Evolutionary conservation across 108 stramenopile genomes (phyloP), one percentile per base, ranked within the genome.

Genomic region (Skeletonema grethae): DNA sequence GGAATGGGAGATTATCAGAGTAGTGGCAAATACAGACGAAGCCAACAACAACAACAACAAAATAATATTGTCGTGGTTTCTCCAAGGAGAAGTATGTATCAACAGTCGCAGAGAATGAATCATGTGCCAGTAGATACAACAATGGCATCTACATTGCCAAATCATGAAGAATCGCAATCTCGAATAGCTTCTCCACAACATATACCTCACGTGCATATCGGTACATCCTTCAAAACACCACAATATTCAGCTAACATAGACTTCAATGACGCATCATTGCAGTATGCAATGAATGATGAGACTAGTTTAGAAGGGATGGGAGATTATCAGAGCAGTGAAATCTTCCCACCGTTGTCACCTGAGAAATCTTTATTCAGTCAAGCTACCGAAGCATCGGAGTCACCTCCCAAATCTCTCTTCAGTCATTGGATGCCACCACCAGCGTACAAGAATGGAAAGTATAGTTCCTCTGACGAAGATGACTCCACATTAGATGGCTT

Each of bases 331-430:
- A 28, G 25, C 25, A 48, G 46, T 48, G 46, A 48, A 48, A 18
- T 48, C 0, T 48, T 48, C 6, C 46, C 46, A 4, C 46, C 46
- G 13, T 48, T 48, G 13, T 48, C 46, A 20, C 46, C 46, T 18
- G 46, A 48, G 5, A 48, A 48, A 20, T 48, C 46, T 48, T 48
- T 48, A 16, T 48, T 48, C 16, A 48, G 46, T 48, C 46, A 48
- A 20, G 46, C 18, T 6, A 18, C 46, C 18, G 46, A 48, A 48
- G 46, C 46, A 48, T 48, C 46, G 46, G 46, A 18, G 13, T 48
- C 46, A 18, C 46, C 46, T 18, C 46, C 46, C 11, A 48, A 48
- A 20, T 18, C 46, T 20, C 18, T 48, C 20, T 48, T 48, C 46
- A 20, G 46, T 4, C 18, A 48, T 48, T 48, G 46, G 46, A 18